Conservation (phyloP, 257 asterid species). For the Solanum ahanhuiri region DNA sequence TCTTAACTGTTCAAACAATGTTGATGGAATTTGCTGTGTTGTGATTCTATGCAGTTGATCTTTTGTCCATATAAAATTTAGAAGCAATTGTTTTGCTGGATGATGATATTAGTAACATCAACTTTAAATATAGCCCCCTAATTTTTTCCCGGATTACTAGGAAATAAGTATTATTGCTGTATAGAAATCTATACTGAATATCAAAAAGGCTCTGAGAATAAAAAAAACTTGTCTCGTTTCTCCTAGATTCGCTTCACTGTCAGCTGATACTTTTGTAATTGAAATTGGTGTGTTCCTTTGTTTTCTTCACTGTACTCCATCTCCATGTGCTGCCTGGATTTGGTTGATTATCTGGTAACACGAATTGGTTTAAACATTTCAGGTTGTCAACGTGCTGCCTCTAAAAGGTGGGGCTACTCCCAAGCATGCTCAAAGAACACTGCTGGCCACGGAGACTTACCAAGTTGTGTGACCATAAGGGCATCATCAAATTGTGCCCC, state of each 20-base stretch:
- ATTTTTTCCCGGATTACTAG: not conserved
- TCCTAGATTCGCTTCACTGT: not conserved
- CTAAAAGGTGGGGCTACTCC: slow-evolving; percentile 56
- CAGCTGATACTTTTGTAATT: not conserved
- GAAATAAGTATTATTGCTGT: not conserved
- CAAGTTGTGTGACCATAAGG: slow-evolving; percentile 33
- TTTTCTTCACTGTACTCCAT: not conserved
- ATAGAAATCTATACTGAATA: not conserved
- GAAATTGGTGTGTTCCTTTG: not conserved
- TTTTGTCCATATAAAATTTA: not conserved
- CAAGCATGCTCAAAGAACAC: slow-evolving; percentile 57
- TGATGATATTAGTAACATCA: not conserved
- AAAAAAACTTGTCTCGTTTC: not conserved
- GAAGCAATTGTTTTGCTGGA: not conserved
- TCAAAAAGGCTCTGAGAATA: not conserved
- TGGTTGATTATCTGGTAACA: not conserved
- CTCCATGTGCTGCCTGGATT: not conserved
- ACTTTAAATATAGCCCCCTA: not conserved
- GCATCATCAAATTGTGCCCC: not conserved
- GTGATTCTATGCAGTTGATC: not conserved
- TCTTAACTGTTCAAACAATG: not conserved
- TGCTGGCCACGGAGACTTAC: slow-evolving; percentile 55
- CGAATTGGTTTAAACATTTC: slow-evolving; percentile 10
- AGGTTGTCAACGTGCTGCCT: slow-evolving; percentile 51
- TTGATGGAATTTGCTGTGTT: not conserved